A percentile compares a stretch with the other conserved stretches of the same genome.
phyloP scores from a whole-genome alignment of 108 stramenopile species.

The Stephanodiscus triporus region DNA sequence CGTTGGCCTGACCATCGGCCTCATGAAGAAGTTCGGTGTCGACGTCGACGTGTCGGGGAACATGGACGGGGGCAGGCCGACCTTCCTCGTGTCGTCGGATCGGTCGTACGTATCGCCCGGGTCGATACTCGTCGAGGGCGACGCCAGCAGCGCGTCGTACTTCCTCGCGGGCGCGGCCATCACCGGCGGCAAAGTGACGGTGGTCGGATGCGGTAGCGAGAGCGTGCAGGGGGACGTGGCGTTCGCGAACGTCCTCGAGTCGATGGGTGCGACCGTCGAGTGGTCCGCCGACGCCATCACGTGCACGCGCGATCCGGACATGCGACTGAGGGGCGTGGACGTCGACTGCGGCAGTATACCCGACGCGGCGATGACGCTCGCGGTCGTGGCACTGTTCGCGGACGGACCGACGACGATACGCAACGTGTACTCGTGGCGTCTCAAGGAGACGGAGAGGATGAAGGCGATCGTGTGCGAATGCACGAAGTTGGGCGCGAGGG shows the following conservation, averaged over 20 bases:
- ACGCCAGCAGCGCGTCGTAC: slow-evolving; percentile 96
- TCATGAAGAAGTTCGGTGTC: slow-evolving; percentile 95
- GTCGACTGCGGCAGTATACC: slow-evolving; percentile 98
- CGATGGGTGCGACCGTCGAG: slow-evolving; percentile 93
- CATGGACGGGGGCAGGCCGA: slow-evolving; percentile 79
- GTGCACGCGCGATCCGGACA: slow-evolving; percentile 79
- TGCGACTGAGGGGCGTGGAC: slow-evolving; percentile 89
- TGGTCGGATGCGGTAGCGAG: slow-evolving; percentile 89
- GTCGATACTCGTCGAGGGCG: slow-evolving; percentile 93
- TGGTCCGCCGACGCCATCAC: slow-evolving; percentile 94
- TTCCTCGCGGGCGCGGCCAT: slow-evolving; percentile 97
- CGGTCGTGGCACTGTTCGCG: slow-evolving; percentile 93
- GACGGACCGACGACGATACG: slow-evolving; percentile 96
- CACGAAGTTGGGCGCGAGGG: slow-evolving; percentile 93
- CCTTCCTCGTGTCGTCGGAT: slow-evolving; percentile 62
- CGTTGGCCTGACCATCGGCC: slow-evolving; percentile 93
- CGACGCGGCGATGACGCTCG: slow-evolving; percentile 98
- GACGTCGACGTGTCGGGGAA: slow-evolving; percentile 71
- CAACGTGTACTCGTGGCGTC: slow-evolving; percentile 97
- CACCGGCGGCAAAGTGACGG: slow-evolving; percentile 94
- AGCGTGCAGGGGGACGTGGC: slow-evolving; percentile 96
- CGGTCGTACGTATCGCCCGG: slow-evolving; percentile 75
- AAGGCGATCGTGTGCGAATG: slow-evolving; percentile 98
- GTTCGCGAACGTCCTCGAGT: slow-evolving; percentile 94
- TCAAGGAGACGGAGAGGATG: slow-evolving; percentile 98